Conservation (phyloP, 2,329 filamentous ascomycete species). For the Gremmenia infestans region DNA sequence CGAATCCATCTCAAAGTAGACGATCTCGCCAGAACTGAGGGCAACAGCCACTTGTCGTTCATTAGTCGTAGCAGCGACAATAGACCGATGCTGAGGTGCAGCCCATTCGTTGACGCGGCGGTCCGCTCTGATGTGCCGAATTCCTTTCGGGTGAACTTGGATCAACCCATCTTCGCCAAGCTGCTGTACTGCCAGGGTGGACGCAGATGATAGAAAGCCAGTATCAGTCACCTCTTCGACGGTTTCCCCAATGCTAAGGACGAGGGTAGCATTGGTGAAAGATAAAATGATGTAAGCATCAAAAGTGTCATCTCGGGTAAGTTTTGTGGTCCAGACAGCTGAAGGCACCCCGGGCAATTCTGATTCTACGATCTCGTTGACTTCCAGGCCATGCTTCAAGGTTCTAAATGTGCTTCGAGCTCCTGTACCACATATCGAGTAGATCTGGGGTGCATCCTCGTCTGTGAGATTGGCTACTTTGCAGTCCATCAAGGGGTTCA, state of each 20-base stretch:
- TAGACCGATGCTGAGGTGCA: conserved; percentile 87
- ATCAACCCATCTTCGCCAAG: conserved; percentile 89
- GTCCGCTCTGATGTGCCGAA: conserved; percentile 77
- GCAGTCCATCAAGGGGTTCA: conserved; percentile 88
- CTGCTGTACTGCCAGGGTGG: conserved; percentile 88
- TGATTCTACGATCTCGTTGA: conserved; percentile 93
- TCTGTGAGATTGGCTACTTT: conserved; percentile 86
- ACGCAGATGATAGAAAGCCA: conserved; percentile 81
- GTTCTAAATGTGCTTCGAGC: conserved; percentile 87
- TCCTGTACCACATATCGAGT: conserved; percentile 83
- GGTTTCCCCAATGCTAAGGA: conserved; percentile 92
- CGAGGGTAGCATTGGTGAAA: conserved; percentile 82
- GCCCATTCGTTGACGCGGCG: conserved; percentile 87
- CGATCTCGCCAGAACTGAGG: conserved; percentile 90
- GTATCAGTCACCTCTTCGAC: conserved; percentile 95
- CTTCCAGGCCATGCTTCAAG: conserved; percentile 86
- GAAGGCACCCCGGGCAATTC: conserved; percentile 84
- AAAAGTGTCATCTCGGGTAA: conserved; percentile 74
- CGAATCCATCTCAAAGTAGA: conserved; percentile 95
- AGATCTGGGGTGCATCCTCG: conserved; percentile 95
- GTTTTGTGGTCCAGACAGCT: conserved; percentile 92
- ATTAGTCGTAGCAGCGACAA: conserved; percentile 91
- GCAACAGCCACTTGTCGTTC: conserved; percentile 89
- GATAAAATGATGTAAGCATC: conserved; percentile 96
- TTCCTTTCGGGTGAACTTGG: conserved; percentile 94